Evolutionary conservation across 2,329 filamentous ascomycete genomes (phyloP), one percentile per base, ranked within the genome.

Genomic region (Arthroderma sp.): DNA sequence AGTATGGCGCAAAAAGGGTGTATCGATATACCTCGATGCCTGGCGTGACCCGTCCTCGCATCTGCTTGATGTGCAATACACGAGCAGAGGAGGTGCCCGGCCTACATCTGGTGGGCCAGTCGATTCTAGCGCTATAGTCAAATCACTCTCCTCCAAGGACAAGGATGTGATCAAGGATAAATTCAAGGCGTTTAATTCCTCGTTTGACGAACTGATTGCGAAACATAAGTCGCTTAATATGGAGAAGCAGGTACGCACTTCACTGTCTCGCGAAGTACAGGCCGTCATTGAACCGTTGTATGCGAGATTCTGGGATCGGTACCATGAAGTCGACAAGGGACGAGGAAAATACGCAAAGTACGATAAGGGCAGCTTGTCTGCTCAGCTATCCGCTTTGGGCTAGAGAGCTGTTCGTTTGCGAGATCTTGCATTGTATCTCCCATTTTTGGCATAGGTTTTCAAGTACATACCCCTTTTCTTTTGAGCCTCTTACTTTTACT

Each of bases 331-430:
- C 62, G 91, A 97, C 74, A 96, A 95, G 76, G 93, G 93, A 59
- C 94, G 91, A 74, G 91, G 91, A 64, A 98, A 98, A 73, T 95
- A 97, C 72, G 90, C 95, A 70, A 96, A 95, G 76, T 97, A 95
- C 70, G 91, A 96, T 75, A 96, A 96, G 77, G 78, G 79, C 41
- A 81, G 83, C 52, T 85, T 98, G 66, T 82, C 86, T 51, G 81
- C 81, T 21, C 73, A 79, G 60, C 68, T 85, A 66, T 74, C 77
- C 23, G 58, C 60, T 11, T 39, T 63, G 35, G 56, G 49, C 35
- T 63, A 54, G 54, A 28, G 5, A 19, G 15, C 17, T 43, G 17
- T 19, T 9, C 11, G 23, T 47, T 8, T 23, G 21, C 13, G 35
- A 37, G 13, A 31, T 31, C 4, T 7, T 5, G 35, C 13, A 9